These are phyloP conservation scores for Acacia concinna DNA, from an alignment of 331 rosid genomes.

Conservation along the genomic window DNA sequence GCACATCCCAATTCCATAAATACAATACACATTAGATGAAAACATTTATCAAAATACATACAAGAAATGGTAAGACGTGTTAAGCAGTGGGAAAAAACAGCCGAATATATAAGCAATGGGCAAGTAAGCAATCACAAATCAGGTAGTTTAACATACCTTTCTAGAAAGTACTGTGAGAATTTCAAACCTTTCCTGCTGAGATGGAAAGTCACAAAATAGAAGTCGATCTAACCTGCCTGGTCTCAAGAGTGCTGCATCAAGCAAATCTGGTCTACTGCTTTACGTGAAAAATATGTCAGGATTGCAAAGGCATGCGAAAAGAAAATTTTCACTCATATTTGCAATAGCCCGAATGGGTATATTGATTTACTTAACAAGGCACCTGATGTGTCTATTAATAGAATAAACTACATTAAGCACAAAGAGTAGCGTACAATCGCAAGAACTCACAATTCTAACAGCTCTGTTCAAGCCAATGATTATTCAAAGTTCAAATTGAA, in stretches of 20 bases:
- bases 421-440: neutral
- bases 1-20: neutral
- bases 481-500: neutral
- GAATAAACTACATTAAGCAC: neutral
- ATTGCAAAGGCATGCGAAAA: neutral
- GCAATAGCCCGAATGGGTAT: neutral
- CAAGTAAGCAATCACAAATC: conserved; percentile 8
- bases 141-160: conserved; percentile 59
- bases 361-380: neutral
- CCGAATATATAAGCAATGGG: neutral
- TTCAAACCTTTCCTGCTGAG: conserved; percentile 75
- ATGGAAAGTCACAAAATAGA: conserved; percentile 90
- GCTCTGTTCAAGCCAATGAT: neutral
- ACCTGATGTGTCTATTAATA: neutral
- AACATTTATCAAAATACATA: conserved; percentile 7
- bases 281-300: conserved; percentile 41
- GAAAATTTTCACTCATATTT: neutral
- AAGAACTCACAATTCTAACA: neutral
- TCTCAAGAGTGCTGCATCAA: conserved; percentile 91
- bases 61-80: neutral
- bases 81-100: neutral
- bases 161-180: conserved; percentile 81
- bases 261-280: conserved; percentile 97
- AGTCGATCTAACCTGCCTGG: conserved; percentile 97
- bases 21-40: neutral